Conservation (phyloP, 768 basidiomycete genomes). For the Collybia nuda region DNA sequence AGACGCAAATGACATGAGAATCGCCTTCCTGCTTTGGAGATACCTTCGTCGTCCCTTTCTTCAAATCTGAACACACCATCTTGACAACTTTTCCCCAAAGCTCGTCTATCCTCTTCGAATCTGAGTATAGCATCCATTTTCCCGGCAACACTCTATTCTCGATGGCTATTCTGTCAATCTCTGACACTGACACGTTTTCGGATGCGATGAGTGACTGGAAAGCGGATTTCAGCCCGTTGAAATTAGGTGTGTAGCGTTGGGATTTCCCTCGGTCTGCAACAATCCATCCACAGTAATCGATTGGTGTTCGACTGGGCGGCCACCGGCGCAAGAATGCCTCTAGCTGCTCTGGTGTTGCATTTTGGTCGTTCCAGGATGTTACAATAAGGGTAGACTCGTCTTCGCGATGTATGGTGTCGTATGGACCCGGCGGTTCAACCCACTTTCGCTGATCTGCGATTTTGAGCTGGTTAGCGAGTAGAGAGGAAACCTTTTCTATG, state of each 20-base stretch:
- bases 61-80: constrained; percentile 24
- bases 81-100: constrained; percentile 34
- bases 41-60: constrained; percentile 32
- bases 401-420: constrained; percentile 11
- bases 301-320: constrained; percentile 36
- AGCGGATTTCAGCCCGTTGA: constrained; percentile 14
- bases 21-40: constrained; percentile 27
- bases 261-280: constrained; percentile 23
- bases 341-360: constrained; percentile 20
- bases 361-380: constrained; percentile 22
- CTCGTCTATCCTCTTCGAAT: constrained; percentile 26
- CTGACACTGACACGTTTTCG: constrained; percentile 24
- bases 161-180: constrained; percentile 32
- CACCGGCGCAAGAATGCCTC: constrained; percentile 30
- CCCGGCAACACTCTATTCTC: constrained; percentile 28
- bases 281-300: constrained; percentile 33
- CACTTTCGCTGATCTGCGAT: not conserved
- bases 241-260: constrained; percentile 5
- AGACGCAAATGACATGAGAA: constrained; percentile 36
- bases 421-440: constrained; percentile 11
- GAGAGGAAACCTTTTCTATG: constrained; percentile 7
- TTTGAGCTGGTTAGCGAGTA: not conserved
- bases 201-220: constrained; percentile 20
- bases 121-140: constrained; percentile 40
- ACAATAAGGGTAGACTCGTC: constrained; percentile 14